phyloP scores from a whole-genome alignment of 139 green algal species.

The Chlorella sp. region DNA sequence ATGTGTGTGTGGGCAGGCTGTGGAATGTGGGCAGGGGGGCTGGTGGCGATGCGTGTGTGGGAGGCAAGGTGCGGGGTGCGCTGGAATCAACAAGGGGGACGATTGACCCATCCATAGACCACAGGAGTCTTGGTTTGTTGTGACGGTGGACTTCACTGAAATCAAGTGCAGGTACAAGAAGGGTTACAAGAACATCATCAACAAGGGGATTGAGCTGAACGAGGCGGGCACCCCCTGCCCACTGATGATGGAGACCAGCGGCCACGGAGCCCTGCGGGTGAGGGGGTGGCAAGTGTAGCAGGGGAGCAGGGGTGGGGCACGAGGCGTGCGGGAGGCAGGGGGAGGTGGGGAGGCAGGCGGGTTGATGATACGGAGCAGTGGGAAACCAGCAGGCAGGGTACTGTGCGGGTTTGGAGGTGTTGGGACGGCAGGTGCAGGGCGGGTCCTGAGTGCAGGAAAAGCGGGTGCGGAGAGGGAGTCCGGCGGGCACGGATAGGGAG shows the following conservation, averaged over 20 bases:
- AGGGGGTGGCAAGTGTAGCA: background rate
- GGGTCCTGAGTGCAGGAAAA: background rate
- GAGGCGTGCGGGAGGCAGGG: no score
- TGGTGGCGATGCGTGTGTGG: no score
- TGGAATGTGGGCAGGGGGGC: no score
- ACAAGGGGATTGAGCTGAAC: constrained; percentile 89
- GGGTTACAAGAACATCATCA: constrained; percentile 98
- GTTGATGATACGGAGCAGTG: constrained; percentile 58
- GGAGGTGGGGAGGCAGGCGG: no score
- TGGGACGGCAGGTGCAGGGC: no score
- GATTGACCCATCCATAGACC: no score
- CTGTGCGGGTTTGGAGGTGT: constrained; percentile 50
- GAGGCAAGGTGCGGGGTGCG: no score
- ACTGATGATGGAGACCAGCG: constrained; percentile 98
- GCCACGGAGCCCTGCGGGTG: constrained; percentile 88
- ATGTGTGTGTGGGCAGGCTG: no score
- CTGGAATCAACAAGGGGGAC: background rate
- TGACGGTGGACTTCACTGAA: no score
- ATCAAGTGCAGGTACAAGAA: constrained; percentile 39
- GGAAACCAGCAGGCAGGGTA: constrained; percentile 96
- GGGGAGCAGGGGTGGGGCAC: no score
- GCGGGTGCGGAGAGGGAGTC: background rate
- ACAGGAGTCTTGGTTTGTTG: no score
- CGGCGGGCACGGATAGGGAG: no score
- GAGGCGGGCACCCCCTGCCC: constrained; percentile 74